A percentile compares a stretch with the other conserved stretches of the same genome.
These are phyloP conservation scores for Rhizopogon vulgaris DNA, from an alignment of 768 basidiomycete genomes.

Conservation along the genomic window DNA sequence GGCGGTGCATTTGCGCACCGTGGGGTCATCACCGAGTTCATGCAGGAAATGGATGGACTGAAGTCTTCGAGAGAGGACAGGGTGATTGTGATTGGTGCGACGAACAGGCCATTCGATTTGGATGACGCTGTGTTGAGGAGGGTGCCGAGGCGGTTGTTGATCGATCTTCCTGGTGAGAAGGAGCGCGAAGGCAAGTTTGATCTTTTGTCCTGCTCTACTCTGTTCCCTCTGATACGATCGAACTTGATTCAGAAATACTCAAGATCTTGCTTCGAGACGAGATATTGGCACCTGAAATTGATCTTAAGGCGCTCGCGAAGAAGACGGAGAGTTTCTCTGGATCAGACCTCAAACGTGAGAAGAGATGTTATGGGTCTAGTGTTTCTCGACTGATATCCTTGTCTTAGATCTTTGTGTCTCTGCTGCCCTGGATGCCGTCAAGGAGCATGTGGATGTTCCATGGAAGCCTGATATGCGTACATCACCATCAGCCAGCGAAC, in stretches of 20 bases:
- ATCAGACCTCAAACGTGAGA: conserved; percentile 89
- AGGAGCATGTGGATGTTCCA: conserved; percentile 75
- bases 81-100: conserved; percentile 90
- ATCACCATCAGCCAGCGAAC: conserved; percentile 1
- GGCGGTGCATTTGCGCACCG: conserved; percentile 81
- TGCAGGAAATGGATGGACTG: conserved; percentile 96
- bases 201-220: not conserved
- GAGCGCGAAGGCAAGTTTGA: conserved; percentile 69
- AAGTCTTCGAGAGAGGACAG: conserved; percentile 72
- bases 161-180: conserved; percentile 83
- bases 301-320: conserved; percentile 52
- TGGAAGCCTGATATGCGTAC: conserved; percentile 41
- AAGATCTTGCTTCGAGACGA: conserved; percentile 86
- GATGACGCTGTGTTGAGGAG: conserved; percentile 91
- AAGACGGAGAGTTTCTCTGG: conserved; percentile 87
- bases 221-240: conserved; percentile 2
- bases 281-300: conserved; percentile 55
- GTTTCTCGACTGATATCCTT: not conserved
- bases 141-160: conserved; percentile 77
- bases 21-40: conserved; percentile 86
- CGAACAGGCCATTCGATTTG: conserved; percentile 85
- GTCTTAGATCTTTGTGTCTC: conserved; percentile 81
- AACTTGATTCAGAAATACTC: conserved; percentile 59
- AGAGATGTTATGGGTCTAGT: not conserved
- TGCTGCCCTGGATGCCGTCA: conserved; percentile 87